These are phyloP conservation scores for Sanghuangporus sanghuang DNA, from an alignment of 1,284 basidiomycete genomes.

Conservation along the genomic window DNA sequence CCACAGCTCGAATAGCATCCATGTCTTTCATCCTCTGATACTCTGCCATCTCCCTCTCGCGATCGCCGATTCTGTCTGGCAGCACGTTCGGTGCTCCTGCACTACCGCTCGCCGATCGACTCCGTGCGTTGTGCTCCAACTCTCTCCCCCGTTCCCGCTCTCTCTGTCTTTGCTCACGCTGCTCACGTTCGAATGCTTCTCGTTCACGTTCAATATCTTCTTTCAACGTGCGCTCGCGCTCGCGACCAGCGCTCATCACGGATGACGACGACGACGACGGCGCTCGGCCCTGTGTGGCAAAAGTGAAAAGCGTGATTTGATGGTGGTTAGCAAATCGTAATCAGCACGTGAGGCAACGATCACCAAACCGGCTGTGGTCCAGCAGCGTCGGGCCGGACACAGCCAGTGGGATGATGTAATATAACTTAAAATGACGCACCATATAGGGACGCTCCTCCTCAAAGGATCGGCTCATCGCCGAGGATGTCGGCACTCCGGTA, in stretches of 20 bases:
- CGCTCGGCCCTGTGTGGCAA: constrained; percentile 8
- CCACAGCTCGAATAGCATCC: constrained; percentile 14
- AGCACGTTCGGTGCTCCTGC: neutral
- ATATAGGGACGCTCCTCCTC: constrained; percentile 11
- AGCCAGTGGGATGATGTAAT: neutral
- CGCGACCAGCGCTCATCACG: constrained; percentile 6
- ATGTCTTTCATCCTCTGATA: constrained; percentile 23
- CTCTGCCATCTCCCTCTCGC: constrained; percentile 27
- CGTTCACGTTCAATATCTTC: constrained; percentile 16
- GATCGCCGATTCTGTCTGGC: constrained; percentile 25
- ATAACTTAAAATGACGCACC: constrained; percentile 12
- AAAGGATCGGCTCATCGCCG: constrained; percentile 14
- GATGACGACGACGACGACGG: constrained; percentile 6
- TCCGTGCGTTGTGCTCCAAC: constrained; percentile 20
- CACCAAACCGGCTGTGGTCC: neutral
- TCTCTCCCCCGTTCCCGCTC: constrained; percentile 21
- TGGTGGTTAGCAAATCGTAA: neutral
- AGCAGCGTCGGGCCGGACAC: neutral
- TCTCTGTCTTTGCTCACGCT: constrained; percentile 2
- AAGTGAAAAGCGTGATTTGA: constrained; percentile 1
- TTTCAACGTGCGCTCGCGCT: constrained; percentile 12
- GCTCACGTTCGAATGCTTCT: neutral
- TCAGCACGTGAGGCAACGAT: neutral
- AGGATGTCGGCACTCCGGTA: constrained; percentile 1
- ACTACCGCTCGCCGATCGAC: constrained; percentile 3